A percentile compares a stretch with the other conserved stretches of the same genome.
Conservation (phyloP, 2,329 filamentous ascomycete genomes). For the Trichoderma sp. region DNA sequence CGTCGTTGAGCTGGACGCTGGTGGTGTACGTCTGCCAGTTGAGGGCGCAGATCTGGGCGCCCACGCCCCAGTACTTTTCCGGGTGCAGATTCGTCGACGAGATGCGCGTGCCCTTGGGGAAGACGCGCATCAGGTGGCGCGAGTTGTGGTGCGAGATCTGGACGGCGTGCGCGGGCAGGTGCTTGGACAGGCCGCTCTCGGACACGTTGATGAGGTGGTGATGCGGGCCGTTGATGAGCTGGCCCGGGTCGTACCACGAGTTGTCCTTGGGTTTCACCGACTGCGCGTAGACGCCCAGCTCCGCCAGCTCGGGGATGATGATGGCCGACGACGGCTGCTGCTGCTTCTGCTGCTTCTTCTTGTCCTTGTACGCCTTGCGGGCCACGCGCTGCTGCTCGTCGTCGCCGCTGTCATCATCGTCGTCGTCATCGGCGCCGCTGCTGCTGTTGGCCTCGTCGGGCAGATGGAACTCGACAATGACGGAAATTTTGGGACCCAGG, state of each 20-base stretch:
- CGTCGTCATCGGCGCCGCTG: slow-evolving; percentile 43
- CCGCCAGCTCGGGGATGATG: slow-evolving; percentile 68
- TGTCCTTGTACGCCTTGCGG: slow-evolving; percentile 56
- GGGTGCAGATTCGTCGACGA: slow-evolving; percentile 67
- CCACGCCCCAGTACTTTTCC: slow-evolving; percentile 67
- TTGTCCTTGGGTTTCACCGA: slow-evolving; percentile 69
- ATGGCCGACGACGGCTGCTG: slow-evolving; percentile 46
- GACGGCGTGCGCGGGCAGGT: slow-evolving; percentile 53
- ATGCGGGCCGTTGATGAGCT: slow-evolving; percentile 60
- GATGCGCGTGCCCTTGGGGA: slow-evolving; percentile 70
- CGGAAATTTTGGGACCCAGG: slow-evolving; percentile 64
- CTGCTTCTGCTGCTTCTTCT: slow-evolving; percentile 54
- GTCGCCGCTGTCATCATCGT: slow-evolving; percentile 38
- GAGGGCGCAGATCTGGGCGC: slow-evolving; percentile 70
- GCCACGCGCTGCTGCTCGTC: slow-evolving; percentile 52
- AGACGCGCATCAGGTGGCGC: slow-evolving; percentile 70
- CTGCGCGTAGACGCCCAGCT: slow-evolving; percentile 70
- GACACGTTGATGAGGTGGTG: slow-evolving; percentile 72
- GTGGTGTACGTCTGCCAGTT: slow-evolving; percentile 72
- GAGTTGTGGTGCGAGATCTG: slow-evolving; percentile 63
- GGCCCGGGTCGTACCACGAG: slow-evolving; percentile 62
- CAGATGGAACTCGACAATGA: slow-evolving; percentile 71
- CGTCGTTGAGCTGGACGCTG: slow-evolving; percentile 69
- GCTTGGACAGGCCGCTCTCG: slow-evolving; percentile 59
- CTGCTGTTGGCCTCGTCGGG: slow-evolving; percentile 52